phyloP scores from a whole-genome alignment of 768 basidiomycete genomes.

The Mycena venus region DNA sequence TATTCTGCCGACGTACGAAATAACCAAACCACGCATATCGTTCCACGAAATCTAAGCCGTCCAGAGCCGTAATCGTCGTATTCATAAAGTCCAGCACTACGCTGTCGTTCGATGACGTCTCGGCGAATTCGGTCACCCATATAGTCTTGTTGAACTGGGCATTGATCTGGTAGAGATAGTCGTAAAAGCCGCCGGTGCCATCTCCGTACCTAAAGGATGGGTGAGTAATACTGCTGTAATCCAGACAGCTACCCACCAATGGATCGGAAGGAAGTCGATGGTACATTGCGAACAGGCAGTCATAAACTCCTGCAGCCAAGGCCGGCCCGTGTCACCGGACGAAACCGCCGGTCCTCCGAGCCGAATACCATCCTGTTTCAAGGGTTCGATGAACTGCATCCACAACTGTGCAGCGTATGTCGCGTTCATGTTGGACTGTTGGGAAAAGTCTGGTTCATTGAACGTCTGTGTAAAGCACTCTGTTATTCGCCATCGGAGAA shows the following conservation, averaged over 20 bases:
- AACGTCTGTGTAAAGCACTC: slow-evolving; percentile 53
- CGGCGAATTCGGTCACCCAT: slow-evolving; percentile 78
- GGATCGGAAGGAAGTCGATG: slow-evolving; percentile 64
- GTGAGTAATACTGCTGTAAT: slow-evolving; percentile 41
- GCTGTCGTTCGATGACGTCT: slow-evolving; percentile 61
- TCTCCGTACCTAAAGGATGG: slow-evolving; percentile 65
- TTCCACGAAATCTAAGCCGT: slow-evolving; percentile 68
- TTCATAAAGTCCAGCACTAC: slow-evolving; percentile 71
- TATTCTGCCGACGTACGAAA: slow-evolving; percentile 51
- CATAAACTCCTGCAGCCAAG: slow-evolving; percentile 70
- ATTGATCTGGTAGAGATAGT: slow-evolving; percentile 68
- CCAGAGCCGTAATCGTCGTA: slow-evolving; percentile 67
- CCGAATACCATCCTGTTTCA: slow-evolving; percentile 61
- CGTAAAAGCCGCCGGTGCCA: slow-evolving; percentile 66
- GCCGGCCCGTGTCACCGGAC: slow-evolving; percentile 62
- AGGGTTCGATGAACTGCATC: slow-evolving; percentile 69
- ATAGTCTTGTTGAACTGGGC: slow-evolving; percentile 62
- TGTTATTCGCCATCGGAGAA: slow-evolving; percentile 36
- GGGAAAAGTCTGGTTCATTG: slow-evolving; percentile 68
- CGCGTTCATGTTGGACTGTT: slow-evolving; percentile 61
- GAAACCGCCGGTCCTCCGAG: slow-evolving; percentile 74
- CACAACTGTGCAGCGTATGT: slow-evolving; percentile 65
- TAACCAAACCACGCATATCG: slow-evolving; percentile 77
- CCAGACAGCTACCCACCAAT: slow-evolving; percentile 56
- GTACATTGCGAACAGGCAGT: slow-evolving; percentile 63